These are phyloP conservation scores for Glarea lozoyensis DNA, from an alignment of 495 filamentous ascomycete genomes.

Conservation along the genomic window DNA sequence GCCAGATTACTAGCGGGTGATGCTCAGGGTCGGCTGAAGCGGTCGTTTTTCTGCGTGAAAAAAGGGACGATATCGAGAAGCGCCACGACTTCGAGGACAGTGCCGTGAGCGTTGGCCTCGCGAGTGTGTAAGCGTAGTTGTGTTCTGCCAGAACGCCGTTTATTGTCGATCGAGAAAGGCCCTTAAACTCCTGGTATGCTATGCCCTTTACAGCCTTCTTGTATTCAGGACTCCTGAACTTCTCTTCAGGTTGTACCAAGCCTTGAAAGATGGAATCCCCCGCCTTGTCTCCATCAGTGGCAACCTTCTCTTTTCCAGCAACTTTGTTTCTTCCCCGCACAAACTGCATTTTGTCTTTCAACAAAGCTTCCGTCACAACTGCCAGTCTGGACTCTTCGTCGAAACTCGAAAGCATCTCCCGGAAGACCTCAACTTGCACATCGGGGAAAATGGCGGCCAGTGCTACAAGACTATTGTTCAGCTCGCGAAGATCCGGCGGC, in stretches of 20 bases:
- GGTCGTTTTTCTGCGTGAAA: slow-evolving; percentile 58
- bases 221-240: slow-evolving; percentile 66
- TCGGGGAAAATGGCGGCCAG: slow-evolving; percentile 79
- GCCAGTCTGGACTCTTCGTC: slow-evolving; percentile 75
- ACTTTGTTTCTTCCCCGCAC: slow-evolving; percentile 66
- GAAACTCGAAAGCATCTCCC: slow-evolving; percentile 76
- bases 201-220: slow-evolving; percentile 55
- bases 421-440: slow-evolving; percentile 82
- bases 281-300: slow-evolving; percentile 2
- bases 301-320: slow-evolving; percentile 19
- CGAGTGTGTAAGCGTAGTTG: slow-evolving; percentile 79
- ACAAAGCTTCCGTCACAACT: slow-evolving; percentile 73
- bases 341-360: slow-evolving; percentile 68
- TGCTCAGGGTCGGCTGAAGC: slow-evolving; percentile 41
- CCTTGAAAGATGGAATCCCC: slow-evolving; percentile 11
- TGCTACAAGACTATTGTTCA: slow-evolving; percentile 65
- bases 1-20: slow-evolving; percentile 60
- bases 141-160: slow-evolving; percentile 83
- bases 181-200: slow-evolving; percentile 71
- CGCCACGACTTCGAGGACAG: slow-evolving; percentile 79
- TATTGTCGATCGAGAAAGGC: slow-evolving; percentile 68
- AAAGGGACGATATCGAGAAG: slow-evolving; percentile 64
- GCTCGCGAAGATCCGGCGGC: slow-evolving; percentile 51
- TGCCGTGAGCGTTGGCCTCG: slow-evolving; percentile 63
- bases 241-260: slow-evolving; percentile 55